Evolutionary conservation across 495 filamentous ascomycete genomes (phyloP).

Genomic region (Daldinia grandis): DNA sequence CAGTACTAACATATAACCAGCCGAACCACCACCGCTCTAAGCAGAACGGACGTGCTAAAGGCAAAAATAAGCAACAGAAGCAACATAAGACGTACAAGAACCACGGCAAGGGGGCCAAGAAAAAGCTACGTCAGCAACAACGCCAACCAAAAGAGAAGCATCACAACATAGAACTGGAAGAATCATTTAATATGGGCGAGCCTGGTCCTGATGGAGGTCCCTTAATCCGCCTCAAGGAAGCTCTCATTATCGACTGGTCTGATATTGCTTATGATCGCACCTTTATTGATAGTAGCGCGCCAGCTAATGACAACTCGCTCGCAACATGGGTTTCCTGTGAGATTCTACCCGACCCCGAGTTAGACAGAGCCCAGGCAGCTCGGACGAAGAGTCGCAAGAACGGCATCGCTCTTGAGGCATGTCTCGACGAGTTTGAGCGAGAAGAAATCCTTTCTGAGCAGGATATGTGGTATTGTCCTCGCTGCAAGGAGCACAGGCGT

Average conservation of each 20-base stretch:
- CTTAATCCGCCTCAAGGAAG: conserved; percentile 79
- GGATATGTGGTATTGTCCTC: conserved; percentile 95
- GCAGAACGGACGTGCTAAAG: conserved; percentile 35
- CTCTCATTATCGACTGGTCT: conserved; percentile 84
- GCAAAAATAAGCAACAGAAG: conserved; percentile 46
- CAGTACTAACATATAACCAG: conserved; percentile 27
- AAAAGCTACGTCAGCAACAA: conserved; percentile 44
- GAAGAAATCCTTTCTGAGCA: conserved; percentile 91
- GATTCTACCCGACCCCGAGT: conserved; percentile 69
- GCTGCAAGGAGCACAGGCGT: conserved; percentile 90
- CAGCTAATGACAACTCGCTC: conserved; percentile 34
- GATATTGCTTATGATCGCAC: conserved; percentile 70
- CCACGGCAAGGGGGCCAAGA: conserved; percentile 26
- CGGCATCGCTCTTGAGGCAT: conserved; percentile 88
- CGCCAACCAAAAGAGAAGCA: conserved; percentile 37
- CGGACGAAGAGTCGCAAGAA: conserved; percentile 70
- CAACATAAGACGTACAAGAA: conserved; percentile 33
- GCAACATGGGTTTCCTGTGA: conserved; percentile 62
- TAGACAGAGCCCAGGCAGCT: conserved; percentile 66
- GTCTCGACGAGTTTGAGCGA: conserved; percentile 91
- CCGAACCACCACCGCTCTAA: conserved; percentile 24
- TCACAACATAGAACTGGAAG: conserved; percentile 21
- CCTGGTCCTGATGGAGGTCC: conserved; percentile 60
- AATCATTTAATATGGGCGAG: conserved; percentile 31
- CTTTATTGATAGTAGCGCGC: conserved; percentile 63